Evolutionary conservation across 305 asterid genomes (phyloP).

Genomic region (Solanum hybrid): DNA sequence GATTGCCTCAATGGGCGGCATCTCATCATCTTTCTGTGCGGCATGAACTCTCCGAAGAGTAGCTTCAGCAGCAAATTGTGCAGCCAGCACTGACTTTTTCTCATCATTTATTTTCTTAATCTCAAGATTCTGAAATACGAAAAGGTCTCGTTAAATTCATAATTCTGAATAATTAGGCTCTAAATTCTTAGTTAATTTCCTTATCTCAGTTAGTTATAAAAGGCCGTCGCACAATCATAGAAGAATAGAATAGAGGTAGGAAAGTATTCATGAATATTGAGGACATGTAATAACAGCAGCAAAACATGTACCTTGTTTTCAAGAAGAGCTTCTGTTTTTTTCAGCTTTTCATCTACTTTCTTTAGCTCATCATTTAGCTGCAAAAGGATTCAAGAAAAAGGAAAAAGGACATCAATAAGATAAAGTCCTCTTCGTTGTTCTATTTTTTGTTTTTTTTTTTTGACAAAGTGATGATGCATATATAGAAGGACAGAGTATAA

Average conservation of each 20-base stretch:
- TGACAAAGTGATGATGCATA: background rate
- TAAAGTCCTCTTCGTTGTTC: background rate
- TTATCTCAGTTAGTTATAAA: background rate
- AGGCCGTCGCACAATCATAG: background rate
- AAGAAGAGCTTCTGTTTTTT: constrained; percentile 57
- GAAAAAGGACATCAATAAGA: background rate
- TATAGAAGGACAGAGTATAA: background rate
- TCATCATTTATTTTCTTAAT: constrained; percentile 82
- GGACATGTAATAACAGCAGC: background rate
- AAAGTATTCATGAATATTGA: background rate
- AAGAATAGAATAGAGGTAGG: background rate
- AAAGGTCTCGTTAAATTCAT: background rate
- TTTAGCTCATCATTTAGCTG: constrained; percentile 63
- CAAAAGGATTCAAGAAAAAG: constrained; percentile 14
- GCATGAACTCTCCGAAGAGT: constrained; percentile 95
- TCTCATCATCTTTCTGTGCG: constrained; percentile 85
- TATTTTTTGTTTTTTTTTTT: background rate
- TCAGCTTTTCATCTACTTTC: constrained; percentile 65
- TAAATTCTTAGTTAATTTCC: background rate
- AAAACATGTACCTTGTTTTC: constrained; percentile 60
- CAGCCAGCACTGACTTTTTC: constrained; percentile 74
- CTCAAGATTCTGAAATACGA: constrained; percentile 72
- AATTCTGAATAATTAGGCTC: background rate
- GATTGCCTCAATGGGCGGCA: constrained; percentile 96
- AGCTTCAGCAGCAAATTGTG: constrained; percentile 97